Evolutionary conservation across 805 yeast species (phyloP), one percentile per base, ranked within the genome.

Genomic region (Osmozyma mogii): DNA sequence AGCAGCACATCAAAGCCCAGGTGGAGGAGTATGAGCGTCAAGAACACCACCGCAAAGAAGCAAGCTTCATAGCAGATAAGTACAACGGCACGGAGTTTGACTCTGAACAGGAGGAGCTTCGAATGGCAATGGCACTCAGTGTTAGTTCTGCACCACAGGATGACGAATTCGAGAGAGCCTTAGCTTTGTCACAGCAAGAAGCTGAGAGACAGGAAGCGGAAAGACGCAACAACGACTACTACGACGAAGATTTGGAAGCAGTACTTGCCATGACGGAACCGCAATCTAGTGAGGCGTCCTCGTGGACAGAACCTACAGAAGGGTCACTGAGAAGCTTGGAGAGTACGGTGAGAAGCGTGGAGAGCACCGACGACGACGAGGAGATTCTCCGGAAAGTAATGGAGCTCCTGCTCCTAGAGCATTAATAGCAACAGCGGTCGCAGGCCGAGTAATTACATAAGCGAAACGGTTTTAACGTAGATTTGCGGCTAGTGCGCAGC

Each of bases 41-140:
- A 15, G 44, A 51, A 29, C 52, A 52, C 32, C 35, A 42, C 14
- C 34, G 41, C 18, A 35, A 38, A 9, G 41, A 53, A 34, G 37
- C 45, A 6, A 44, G 50, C 5, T 35, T 37, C 8, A 45, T 65
- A 29, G 40, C 67, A 16, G 60, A 60, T 20, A 69, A 62, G 46
- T 72, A 59, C 43, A 72, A 72, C 41, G 78, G 78, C 2, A 45
- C 46, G 11, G 45, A 46, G 3, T 42, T 45, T 17, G 52, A 49
- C 10, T 43, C 36, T n/a, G 55, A 51, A 21, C 45, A 41, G 31
- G 56, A 50, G 11, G 55, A 50, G 29, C 29, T 52, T 8, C 40
- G 52, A 4, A 24, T 52, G 9, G 58, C 58, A 3, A 24, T 52
- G 29, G 56, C 50, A 4, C 36, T 46, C 24, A 45, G 43, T 21